A percentile compares a stretch with the other conserved stretches of the same genome.
Evolutionary conservation across 305 asterid genomes (phyloP).

Genomic region (Fraxinus angustifolia): DNA sequence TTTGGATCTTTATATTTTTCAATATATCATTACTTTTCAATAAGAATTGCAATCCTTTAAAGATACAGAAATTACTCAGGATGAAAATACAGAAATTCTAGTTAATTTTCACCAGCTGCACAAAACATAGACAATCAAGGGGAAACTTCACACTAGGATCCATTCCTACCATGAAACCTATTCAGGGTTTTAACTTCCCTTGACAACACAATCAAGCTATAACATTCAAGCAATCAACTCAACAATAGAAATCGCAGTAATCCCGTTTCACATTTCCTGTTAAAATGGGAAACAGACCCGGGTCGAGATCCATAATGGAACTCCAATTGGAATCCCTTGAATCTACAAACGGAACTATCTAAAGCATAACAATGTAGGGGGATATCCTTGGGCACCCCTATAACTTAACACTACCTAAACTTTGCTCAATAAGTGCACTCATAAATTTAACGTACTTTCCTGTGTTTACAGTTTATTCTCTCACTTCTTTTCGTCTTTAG

Average conservation of each 20-base stretch:
- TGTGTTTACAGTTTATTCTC: conserved; percentile 5
- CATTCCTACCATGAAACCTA: conserved; percentile 45
- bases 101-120: conserved; percentile 23
- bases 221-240: conserved; percentile 20
- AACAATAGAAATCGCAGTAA: conserved; percentile 21
- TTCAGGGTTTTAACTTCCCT: conserved; percentile 22
- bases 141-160: conserved; percentile 38
- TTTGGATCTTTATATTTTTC: not conserved
- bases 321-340: conserved; percentile 35
- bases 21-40: not conserved
- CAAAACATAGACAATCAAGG: conserved; percentile 5
- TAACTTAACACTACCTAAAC: conserved; percentile 23
- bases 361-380: conserved; percentile 23
- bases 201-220: conserved; percentile 26
- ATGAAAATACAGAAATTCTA: conserved; percentile 12
- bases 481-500: conserved; percentile 10
- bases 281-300: conserved; percentile 46
- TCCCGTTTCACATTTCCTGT: conserved; percentile 39
- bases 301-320: conserved; percentile 27
- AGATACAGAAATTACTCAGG: not conserved
- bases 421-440: conserved; percentile 13
- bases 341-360: conserved; percentile 29
- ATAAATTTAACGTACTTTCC: conserved; percentile 10
- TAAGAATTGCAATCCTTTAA: not conserved
- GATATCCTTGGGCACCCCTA: conserved; percentile 32